phyloP scores from a whole-genome alignment of 768 basidiomycete species.

The Amanita polypyramis region DNA sequence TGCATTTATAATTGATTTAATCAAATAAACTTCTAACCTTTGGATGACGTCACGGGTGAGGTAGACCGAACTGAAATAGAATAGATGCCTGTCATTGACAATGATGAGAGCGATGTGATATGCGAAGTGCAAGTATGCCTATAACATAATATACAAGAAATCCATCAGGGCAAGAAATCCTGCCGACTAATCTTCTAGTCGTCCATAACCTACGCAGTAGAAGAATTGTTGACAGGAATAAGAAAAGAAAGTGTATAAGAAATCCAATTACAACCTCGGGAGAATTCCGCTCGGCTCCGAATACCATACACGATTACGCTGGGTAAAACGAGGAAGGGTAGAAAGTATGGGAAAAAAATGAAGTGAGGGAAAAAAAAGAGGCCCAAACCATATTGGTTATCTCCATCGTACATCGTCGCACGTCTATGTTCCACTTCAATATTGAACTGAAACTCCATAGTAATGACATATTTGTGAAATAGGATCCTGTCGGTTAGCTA shows the following conservation, averaged over 20 bases:
- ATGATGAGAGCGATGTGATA: constrained; percentile 3
- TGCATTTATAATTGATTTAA: background rate
- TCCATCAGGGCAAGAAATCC: background rate
- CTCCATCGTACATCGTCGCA: background rate
- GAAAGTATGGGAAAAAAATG: background rate
- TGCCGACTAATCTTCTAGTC: background rate
- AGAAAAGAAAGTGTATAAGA: background rate
- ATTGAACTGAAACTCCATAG: background rate
- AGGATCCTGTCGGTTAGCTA: constrained; percentile 2
- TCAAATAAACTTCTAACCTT: constrained; percentile 1
- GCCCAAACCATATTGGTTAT: background rate
- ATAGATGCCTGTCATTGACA: background rate
- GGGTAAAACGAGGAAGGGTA: background rate
- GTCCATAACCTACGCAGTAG: background rate
- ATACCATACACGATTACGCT: constrained; percentile 1
- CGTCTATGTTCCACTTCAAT: background rate
- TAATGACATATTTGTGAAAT: constrained; percentile 11
- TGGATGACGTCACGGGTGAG: background rate
- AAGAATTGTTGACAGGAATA: background rate
- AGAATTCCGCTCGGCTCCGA: constrained; percentile 1
- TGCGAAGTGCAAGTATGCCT: constrained; percentile 4
- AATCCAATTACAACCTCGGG: constrained; percentile 1
- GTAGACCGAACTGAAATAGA: background rate
- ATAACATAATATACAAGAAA: constrained; percentile 3
- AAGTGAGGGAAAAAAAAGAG: background rate